Base-by-base conservation (phyloP, 306 rosid species). In the Pyrus bretschneideri region DNA sequence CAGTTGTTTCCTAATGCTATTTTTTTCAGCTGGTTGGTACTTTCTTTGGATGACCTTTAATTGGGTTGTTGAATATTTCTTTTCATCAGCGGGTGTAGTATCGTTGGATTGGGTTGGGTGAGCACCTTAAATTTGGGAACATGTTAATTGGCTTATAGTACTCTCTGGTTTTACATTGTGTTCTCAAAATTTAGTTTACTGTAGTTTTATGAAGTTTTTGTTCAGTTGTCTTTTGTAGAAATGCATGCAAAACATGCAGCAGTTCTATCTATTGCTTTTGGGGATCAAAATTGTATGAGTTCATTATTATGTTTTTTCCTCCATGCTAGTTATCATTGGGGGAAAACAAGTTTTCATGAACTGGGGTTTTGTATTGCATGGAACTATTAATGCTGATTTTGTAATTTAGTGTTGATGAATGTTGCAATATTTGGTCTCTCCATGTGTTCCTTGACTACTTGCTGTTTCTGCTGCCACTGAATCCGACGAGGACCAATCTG, bases 381-480 rank as follows among this genome's bases (percentile, higher is more conserved):
- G 13, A 61, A 61, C 27, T 9, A 21, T 6, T 61, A 6, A 61
- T 61, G n/a, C 30, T 27, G 38, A 27, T 61, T 61, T 61, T 27
- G 30, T 27, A 14, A 11, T 6, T 61, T 58, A 11, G 38, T 13
- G 10, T 27, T 27, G 38, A 61, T 27, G 21, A 61, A 5, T 49
- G 17, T 31, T 64, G 22, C 27, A 6, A 64, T 31, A 4, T 31
- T 7, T 61, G 2, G 4, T 40, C 60, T 58, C 10, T 5, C 12
- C 9, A 18, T 73, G 42, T 44, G 23, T 57, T 72, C 27, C 46
- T 72, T 72, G 15, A 54, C 62, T n/a, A 11, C 49, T 23, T n/a
- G 25, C 12, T 76, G 18, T 68, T 76, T 64, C 23, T 31, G 45
- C 52, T 52, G 29, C 78, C 86, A 90, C 96, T 7, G 69, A 15